phyloP scores from a whole-genome alignment of 2,329 filamentous ascomycete genomes.

The Nemania serpens region DNA sequence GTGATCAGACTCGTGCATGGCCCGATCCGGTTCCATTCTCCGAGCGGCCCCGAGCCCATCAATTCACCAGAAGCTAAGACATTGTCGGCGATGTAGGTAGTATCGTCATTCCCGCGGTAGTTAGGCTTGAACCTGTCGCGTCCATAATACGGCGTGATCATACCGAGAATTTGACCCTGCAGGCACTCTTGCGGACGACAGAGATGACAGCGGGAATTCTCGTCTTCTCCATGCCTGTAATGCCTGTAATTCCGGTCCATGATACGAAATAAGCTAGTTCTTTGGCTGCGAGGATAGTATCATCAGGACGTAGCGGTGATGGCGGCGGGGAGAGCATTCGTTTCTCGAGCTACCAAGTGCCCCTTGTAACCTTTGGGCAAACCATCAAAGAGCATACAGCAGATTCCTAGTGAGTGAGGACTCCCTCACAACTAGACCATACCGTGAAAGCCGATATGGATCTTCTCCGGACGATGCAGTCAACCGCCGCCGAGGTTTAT shows the following conservation, averaged over 20 bases:
- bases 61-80: slow-evolving; percentile 9
- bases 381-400: slow-evolving; percentile 5
- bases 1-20: slow-evolving; percentile 37
- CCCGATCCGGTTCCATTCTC: background rate
- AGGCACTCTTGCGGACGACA: slow-evolving; percentile 13
- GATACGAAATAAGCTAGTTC: background rate
- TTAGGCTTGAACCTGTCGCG: slow-evolving; percentile 11
- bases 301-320: background rate
- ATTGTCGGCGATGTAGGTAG: slow-evolving; percentile 17
- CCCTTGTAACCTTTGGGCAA: background rate
- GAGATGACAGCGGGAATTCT: slow-evolving; percentile 23
- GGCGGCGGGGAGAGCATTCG: background rate
- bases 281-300: background rate
- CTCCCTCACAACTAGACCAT: background rate
- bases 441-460: background rate
- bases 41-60: slow-evolving; percentile 9
- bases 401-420: background rate
- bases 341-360: slow-evolving; percentile 3
- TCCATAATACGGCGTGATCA: slow-evolving; percentile 13
- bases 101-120: slow-evolving; percentile 6
- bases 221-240: slow-evolving; percentile 16
- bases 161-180: slow-evolving; percentile 11
- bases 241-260: background rate
- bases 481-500: background rate
- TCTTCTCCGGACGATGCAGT: background rate